Percentiles rank a stretch among this genome's conserved stretches.
Conservation (phyloP, 805 yeast genomes). For the Barnettozyma sucrosica region DNA sequence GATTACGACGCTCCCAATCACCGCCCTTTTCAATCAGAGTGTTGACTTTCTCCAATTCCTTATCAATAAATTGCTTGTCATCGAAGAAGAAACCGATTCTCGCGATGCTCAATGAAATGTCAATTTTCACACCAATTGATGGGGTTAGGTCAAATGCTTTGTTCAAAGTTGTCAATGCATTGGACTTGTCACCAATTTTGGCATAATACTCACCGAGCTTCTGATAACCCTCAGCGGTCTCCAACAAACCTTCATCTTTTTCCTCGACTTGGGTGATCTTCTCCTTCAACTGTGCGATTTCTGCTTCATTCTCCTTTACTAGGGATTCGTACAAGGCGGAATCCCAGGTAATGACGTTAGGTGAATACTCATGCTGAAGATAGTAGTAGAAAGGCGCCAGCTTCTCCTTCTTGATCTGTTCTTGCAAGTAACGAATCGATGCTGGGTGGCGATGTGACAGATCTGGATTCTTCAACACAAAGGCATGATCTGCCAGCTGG, state of each 20-base stretch:
- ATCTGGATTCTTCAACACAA: conserved; percentile 44
- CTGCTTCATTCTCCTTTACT: conserved; percentile 45
- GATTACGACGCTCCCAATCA: conserved; percentile 97
- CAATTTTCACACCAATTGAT: conserved; percentile 87
- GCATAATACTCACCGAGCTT: conserved; percentile 87
- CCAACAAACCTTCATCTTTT: conserved; percentile 78
- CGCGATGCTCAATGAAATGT: conserved; percentile 71
- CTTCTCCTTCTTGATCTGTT: conserved; percentile 49
- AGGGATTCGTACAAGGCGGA: conserved; percentile 48
- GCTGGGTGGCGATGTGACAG: conserved; percentile 36
- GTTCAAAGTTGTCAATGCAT: conserved; percentile 60
- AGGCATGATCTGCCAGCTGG: conserved; percentile 74
- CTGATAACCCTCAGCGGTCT: conserved; percentile 68
- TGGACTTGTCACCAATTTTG: conserved; percentile 69
- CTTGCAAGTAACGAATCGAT: conserved; percentile 41
- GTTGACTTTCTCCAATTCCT: conserved; percentile 68
- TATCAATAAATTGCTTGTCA: conserved; percentile 64
- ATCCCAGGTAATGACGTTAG: conserved; percentile 50
- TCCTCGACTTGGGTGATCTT: conserved; percentile 44
- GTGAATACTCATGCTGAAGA: conserved; percentile 43
- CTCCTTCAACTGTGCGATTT: conserved; percentile 41
- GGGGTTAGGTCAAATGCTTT: conserved; percentile 77
- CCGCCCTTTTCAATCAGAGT: conserved; percentile 90
- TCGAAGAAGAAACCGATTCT: conserved; percentile 87
- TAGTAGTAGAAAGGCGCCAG: conserved; percentile 82